Evolutionary conservation across 2,329 filamentous ascomycete genomes (phyloP), one percentile per base, ranked within the genome.

Genomic region (Corinectria fuckeliana): DNA sequence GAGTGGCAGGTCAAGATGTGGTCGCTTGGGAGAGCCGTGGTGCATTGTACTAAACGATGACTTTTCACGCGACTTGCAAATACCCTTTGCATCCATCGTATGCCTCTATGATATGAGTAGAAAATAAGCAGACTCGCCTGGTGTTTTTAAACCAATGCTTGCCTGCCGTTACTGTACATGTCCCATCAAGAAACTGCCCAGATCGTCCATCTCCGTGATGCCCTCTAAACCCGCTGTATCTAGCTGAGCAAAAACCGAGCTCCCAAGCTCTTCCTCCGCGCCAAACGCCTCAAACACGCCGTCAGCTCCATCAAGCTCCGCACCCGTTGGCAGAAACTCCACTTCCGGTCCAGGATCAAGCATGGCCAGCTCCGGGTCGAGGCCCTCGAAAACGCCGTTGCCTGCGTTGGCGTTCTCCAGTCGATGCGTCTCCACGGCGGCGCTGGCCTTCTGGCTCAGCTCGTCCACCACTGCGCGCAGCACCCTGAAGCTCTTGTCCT

Each of bases 1-100:
- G 61, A 70, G 51, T 70, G 68, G 68, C 68, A 70, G 50, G 30
- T 70, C 1, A 63, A 64, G 41, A 68, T 68, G 65, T 70, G 68
- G 68, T 49, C 47, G 4, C 47, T 57, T 14, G 54, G 54, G 2
- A 57, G 21, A 16, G 28, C 47, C 3, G 23, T 2, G 11, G 54
- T 57, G 18, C 54, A 51, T 25, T 42, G 38, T 26, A 56, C 47
- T n/a, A 26, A 57, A 6, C 38, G 47, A 14, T 57, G 47, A 57
- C 10, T 23, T 25, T 20, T 13, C 16, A 2, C 16, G 13, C 14
- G 16, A 7, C 16, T 16, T 34, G 16, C 4, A 16, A 36, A 9
- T 3, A 3, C 10, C 16, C 11, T 1, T 6, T n/a, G 32, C 5
- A n/a, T n/a, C n/a, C n/a, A n/a, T n/a, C n/a, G n/a, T n/a, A n/a